Conservation (phyloP, 176 grass and related monocot genomes). For the Oryza meyeriana region DNA sequence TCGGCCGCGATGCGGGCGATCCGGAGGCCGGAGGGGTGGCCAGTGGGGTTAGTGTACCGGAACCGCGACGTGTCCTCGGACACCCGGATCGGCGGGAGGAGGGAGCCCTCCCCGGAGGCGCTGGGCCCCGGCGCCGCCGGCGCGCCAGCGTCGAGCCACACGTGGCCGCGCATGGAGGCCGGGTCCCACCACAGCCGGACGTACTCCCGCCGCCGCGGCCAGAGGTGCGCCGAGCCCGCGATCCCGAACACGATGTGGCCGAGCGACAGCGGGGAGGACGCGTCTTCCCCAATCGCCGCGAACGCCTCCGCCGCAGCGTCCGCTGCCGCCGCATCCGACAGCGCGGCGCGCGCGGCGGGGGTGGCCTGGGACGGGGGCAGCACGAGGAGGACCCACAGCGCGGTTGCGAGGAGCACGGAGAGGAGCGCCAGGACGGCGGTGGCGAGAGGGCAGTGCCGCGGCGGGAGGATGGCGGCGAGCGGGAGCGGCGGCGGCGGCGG, state of each 20-base stretch:
- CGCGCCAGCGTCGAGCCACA: constrained; percentile 65
- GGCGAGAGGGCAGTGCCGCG: constrained; percentile 25
- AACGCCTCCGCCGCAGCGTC: constrained; percentile 3
- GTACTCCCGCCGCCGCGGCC: constrained; percentile 75
- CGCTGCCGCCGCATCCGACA: neutral
- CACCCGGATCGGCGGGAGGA: constrained; percentile 73
- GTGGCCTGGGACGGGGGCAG: constrained; percentile 7
- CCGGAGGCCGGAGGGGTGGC: constrained; percentile 93
- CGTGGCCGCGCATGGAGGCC: constrained; percentile 60
- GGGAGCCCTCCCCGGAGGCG: constrained; percentile 17
- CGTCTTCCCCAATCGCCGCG: neutral
- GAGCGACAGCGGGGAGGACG: constrained; percentile 41
- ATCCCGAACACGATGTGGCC: constrained; percentile 85
- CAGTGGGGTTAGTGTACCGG: constrained; percentile 92
- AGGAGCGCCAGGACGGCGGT: constrained; percentile 32
- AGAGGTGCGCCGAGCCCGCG: constrained; percentile 85
- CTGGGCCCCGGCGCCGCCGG: constrained; percentile 33
- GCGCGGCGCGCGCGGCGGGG: neutral
- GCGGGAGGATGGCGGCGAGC: constrained; percentile 42
- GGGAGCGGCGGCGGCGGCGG: constrained; percentile 36
- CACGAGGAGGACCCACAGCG: constrained; percentile 39
- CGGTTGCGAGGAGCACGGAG: constrained; percentile 39
- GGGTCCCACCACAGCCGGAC: constrained; percentile 89
- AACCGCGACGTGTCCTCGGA: constrained; percentile 93
- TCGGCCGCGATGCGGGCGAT: constrained; percentile 88